Percentiles rank a stretch among this genome's conserved stretches.
These are phyloP conservation scores for Wickerhamomyces ciferrii DNA, from an alignment of 805 yeast genomes.

Conservation along the genomic window DNA sequence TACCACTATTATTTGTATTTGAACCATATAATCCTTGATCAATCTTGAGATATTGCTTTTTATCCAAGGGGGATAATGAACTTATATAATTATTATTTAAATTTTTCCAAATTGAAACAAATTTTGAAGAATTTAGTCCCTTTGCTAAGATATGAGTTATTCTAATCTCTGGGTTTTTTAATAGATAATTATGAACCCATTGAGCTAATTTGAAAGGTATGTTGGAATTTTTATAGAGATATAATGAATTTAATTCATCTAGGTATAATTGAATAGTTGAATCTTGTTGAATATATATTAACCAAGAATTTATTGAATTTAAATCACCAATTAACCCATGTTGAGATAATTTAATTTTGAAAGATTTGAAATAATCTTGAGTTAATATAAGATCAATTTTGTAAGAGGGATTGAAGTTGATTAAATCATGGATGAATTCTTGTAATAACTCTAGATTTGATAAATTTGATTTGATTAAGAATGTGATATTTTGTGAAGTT, in stretches of 20 bases:
- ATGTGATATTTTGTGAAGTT: slow-evolving; percentile 13
- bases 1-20: slow-evolving; percentile 32
- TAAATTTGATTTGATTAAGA: slow-evolving; percentile 19
- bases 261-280: slow-evolving; percentile 10
- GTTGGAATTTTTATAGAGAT: slow-evolving; percentile 29
- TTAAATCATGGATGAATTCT: slow-evolving; percentile 11
- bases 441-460: slow-evolving; percentile 10
- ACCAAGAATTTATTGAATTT: slow-evolving; percentile 11
- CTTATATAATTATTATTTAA: slow-evolving; percentile 23
- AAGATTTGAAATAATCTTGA: slow-evolving; percentile 30
- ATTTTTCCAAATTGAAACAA: slow-evolving; percentile 37
- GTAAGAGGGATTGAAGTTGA: slow-evolving; percentile 7
- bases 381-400: slow-evolving; percentile 24
- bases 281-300: slow-evolving; percentile 6
- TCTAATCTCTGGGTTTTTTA: slow-evolving; percentile 39
- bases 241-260: slow-evolving; percentile 27
- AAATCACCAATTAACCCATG: slow-evolving; percentile 15
- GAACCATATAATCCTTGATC: slow-evolving; percentile 24
- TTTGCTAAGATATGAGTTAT: slow-evolving; percentile 48
- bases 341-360: slow-evolving; percentile 26
- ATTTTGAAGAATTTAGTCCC: slow-evolving; percentile 50
- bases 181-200: slow-evolving; percentile 37
- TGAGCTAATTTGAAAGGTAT: slow-evolving; percentile 25
- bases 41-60: slow-evolving; percentile 19
- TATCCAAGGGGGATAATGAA: slow-evolving; percentile 29